Percentiles rank a stretch among this genome's conserved stretches.
phyloP scores from a whole-genome alignment of 106 monocot genomes.

The Dioscorea zingiberensis region DNA sequence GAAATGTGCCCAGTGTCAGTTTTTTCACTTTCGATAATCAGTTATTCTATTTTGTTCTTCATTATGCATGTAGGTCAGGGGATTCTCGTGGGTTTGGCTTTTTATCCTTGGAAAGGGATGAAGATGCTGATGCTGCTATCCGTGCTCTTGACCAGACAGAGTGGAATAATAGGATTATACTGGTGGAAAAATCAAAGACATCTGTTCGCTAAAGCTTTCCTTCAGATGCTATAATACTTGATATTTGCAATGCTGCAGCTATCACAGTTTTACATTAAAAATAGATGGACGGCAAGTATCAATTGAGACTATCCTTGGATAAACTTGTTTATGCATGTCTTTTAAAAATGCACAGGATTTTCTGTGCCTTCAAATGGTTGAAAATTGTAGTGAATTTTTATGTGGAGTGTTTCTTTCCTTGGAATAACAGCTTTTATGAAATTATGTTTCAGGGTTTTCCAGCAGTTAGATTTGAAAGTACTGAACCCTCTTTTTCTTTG shows the following conservation, averaged over 20 bases:
- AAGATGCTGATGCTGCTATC: slow-evolving; percentile 73
- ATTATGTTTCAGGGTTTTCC: slow-evolving; percentile 32
- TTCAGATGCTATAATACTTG: neutral
- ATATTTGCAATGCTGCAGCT: neutral
- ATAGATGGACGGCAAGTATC: slow-evolving; percentile 25
- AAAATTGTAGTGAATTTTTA: neutral
- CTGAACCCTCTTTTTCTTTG: slow-evolving; percentile 5
- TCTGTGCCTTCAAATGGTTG: neutral
- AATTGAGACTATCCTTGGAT: slow-evolving; percentile 5
- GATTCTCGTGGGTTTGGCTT: slow-evolving; percentile 76
- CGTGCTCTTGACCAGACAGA: slow-evolving; percentile 63
- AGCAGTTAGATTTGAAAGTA: slow-evolving; percentile 23
- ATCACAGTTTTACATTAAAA: slow-evolving; percentile 9
- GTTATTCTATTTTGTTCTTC: no score
- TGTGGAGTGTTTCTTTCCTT: slow-evolving; percentile 2
- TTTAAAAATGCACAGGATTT: neutral
- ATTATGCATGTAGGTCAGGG: slow-evolving; percentile 32
- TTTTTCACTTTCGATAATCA: no score
- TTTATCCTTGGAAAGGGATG: slow-evolving; percentile 64
- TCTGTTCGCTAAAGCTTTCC: slow-evolving; percentile 32
- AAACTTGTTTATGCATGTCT: neutral
- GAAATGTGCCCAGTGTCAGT: neutral
- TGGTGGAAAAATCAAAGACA: slow-evolving; percentile 69
- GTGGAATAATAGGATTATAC: slow-evolving; percentile 61
- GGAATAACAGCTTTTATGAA: slow-evolving; percentile 6